phyloP scores from a whole-genome alignment of 352 stramenopile genomes.

The Poterioochromonas sp. region DNA sequence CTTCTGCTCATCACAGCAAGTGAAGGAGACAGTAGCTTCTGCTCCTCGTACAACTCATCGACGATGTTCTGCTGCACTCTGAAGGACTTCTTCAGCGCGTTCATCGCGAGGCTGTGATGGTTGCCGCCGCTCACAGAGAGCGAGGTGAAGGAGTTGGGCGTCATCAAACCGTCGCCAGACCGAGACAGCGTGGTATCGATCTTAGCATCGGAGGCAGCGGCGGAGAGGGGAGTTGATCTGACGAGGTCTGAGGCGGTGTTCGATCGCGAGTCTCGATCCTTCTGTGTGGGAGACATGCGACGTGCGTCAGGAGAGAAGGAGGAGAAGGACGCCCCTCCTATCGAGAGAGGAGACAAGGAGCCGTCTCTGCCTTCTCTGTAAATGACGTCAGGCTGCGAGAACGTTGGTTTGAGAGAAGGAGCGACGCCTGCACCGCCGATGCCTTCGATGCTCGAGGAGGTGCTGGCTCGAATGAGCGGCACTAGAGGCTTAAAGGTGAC shows the following conservation, averaged over 20 bases:
- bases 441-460: background rate
- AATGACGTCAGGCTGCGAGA: background rate
- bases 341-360: background rate
- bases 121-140: background rate
- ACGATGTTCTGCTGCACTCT: background rate
- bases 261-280: too few relatives aligned
- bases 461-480: too few relatives aligned
- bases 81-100: background rate
- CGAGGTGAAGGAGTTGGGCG: background rate
- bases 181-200: background rate
- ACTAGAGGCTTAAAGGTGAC: background rate
- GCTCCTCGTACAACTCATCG: background rate
- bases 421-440: background rate
- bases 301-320: too few relatives aligned
- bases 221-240: background rate
- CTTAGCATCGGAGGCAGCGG: background rate
- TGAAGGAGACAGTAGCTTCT: background rate
- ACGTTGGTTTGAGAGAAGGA: background rate
- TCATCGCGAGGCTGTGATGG: background rate
- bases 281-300: too few relatives aligned
- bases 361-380: too few relatives aligned
- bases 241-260: too few relatives aligned
- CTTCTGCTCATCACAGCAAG: background rate
- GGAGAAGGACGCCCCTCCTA: too few relatives aligned
- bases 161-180: background rate